Conservation (phyloP, 2,329 filamentous ascomycete species). For the Colletotrichum filicis region DNA sequence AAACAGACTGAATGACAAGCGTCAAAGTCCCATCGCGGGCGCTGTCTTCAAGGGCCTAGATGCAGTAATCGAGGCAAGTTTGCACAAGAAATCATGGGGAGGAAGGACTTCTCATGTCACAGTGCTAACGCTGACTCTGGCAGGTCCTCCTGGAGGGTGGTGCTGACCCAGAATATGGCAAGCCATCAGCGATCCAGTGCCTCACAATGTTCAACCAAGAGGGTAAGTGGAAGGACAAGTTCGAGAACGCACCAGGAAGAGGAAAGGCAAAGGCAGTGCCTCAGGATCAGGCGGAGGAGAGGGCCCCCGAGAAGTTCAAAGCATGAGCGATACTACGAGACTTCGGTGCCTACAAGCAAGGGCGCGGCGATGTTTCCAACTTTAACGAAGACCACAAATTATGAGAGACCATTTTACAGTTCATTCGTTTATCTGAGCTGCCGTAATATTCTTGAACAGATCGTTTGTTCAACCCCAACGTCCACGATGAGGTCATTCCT, state of each 20-base stretch:
- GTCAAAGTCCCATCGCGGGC: constrained; percentile 76
- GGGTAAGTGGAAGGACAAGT: constrained; percentile 59
- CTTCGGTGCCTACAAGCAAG: not conserved
- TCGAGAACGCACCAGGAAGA: constrained; percentile 59
- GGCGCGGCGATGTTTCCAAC: not conserved
- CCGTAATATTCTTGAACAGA: not conserved
- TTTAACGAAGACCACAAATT: not conserved
- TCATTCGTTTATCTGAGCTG: not conserved
- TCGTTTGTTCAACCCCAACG: not conserved
- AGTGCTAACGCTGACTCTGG: not conserved
- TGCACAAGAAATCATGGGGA: no score
- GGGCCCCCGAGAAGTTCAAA: constrained; percentile 28
- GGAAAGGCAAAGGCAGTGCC: constrained; percentile 49
- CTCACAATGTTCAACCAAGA: constrained; percentile 64
- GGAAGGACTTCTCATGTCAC: no score
- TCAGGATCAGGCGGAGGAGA: constrained; percentile 19
- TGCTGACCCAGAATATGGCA: constrained; percentile 64
- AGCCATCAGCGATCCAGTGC: constrained; percentile 60
- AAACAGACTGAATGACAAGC: constrained; percentile 74
- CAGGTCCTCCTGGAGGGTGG: constrained; percentile 61
- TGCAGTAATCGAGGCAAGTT: constrained; percentile 66
- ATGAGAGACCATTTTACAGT: not conserved
- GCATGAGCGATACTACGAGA: not conserved
- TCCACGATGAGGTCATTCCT: not conserved
- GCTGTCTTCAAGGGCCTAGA: constrained; percentile 79